Evolutionary conservation across 805 yeast genomes (phyloP).

Genomic region (Metschnikowia hibisci): DNA sequence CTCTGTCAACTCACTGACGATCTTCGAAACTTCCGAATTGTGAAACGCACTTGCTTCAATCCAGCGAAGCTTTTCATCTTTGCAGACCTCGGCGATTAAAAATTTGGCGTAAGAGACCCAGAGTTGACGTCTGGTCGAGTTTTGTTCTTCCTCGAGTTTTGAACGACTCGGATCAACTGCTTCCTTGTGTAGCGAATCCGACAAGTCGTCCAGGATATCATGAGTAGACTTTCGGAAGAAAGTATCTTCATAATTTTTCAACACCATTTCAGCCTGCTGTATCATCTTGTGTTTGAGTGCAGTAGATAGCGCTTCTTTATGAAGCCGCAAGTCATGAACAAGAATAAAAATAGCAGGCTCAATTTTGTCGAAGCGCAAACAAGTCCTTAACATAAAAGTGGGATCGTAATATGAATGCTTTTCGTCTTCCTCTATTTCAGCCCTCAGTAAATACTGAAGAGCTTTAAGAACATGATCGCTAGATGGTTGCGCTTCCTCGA

Average conservation of each 20-base stretch:
- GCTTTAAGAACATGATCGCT: conserved; percentile 31
- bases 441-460: conserved; percentile 22
- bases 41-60: too few relatives aligned
- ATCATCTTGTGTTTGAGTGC: conserved; percentile 61
- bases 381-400: conserved; percentile 71
- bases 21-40: too few relatives aligned
- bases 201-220: not conserved
- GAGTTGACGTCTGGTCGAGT: conserved; percentile 54
- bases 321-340: conserved; percentile 57
- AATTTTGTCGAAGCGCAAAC: conserved; percentile 54
- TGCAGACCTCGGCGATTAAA: conserved; percentile 29
- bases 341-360: conserved; percentile 73
- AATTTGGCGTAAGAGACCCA: conserved; percentile 67
- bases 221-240: not conserved
- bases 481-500: conserved; percentile 38
- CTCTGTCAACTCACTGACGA: too few relatives aligned
- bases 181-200: not conserved
- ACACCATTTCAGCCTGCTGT: conserved; percentile 46
- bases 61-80: not conserved
- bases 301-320: conserved; percentile 75
- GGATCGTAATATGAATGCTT: conserved; percentile 47
- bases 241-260: conserved; percentile 28
- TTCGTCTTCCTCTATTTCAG: conserved; percentile 16
- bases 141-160: conserved; percentile 32
- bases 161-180: conserved; percentile 21